These are phyloP conservation scores for Trichophyton mentagrophytes DNA, from an alignment of 2,329 filamentous ascomycete genomes.

Conservation along the genomic window DNA sequence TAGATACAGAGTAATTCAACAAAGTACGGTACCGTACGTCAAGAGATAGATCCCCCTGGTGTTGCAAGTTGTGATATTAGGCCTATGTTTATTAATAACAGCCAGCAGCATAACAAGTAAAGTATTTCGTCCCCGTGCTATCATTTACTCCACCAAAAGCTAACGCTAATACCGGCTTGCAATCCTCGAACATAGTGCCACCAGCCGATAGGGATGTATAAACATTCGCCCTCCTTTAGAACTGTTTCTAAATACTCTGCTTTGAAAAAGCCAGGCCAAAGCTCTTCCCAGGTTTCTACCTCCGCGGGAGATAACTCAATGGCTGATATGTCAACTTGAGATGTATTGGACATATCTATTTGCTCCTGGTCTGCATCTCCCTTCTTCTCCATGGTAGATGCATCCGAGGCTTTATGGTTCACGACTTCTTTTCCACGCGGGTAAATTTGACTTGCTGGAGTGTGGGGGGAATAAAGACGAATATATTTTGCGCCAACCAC, in stretches of 20 bases:
- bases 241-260: slow-evolving; percentile 62
- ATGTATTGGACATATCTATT: slow-evolving; percentile 90
- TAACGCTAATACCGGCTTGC: slow-evolving; percentile 82
- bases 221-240: slow-evolving; percentile 63
- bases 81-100: neutral
- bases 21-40: too few species aligned
- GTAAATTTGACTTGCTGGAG: slow-evolving; percentile 36
- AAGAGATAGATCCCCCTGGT: too few species aligned
- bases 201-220: slow-evolving; percentile 90
- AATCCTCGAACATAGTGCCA: slow-evolving; percentile 93
- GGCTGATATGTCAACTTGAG: slow-evolving; percentile 59
- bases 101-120: neutral
- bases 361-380: slow-evolving; percentile 42
- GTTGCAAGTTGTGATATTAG: too few species aligned
- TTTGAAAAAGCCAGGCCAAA: slow-evolving; percentile 44
- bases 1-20: too few species aligned
- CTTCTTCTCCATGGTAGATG: slow-evolving; percentile 3
- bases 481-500: slow-evolving; percentile 86
- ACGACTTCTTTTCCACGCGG: slow-evolving; percentile 29
- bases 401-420: slow-evolving; percentile 7
- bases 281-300: slow-evolving; percentile 29
- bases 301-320: slow-evolving; percentile 43
- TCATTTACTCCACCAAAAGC: slow-evolving; percentile 81
- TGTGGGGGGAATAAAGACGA: slow-evolving; percentile 63
- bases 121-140: neutral